These are phyloP conservation scores for Lyophyllum atratum DNA, from an alignment of 768 basidiomycete species.

Conservation along the genomic window DNA sequence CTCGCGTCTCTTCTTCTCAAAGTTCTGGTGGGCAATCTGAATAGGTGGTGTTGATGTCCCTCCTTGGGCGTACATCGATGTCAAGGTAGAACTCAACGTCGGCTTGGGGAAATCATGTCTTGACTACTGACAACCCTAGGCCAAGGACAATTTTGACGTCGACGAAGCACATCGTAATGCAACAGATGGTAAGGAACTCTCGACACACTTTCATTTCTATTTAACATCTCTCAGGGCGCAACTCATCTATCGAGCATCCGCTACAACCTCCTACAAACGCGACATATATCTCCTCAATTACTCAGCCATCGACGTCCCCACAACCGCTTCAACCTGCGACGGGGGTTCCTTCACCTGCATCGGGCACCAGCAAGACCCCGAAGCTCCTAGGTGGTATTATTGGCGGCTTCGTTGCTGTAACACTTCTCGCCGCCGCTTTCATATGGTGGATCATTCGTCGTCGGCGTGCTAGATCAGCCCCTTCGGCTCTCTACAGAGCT, in stretches of 20 bases:
- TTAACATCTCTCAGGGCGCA: too few species aligned
- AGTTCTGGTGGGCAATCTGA: background rate
- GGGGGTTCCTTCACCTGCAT: background rate
- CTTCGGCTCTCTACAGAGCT: conserved; percentile 23
- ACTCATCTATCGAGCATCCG: background rate
- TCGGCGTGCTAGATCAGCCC: conserved; percentile 22
- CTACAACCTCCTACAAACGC: background rate
- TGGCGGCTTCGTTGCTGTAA: conserved; percentile 38
- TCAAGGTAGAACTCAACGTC: background rate
- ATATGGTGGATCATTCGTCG: conserved; percentile 23
- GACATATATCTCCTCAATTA: background rate
- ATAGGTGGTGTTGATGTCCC: background rate
- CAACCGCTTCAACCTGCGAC: background rate
- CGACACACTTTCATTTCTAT: background rate
- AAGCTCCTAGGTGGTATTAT: conserved; percentile 49
- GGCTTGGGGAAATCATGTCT: background rate
- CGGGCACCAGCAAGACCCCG: background rate
- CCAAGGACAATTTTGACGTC: background rate
- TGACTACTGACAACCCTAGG: background rate
- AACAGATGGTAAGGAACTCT: background rate
- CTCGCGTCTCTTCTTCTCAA: background rate
- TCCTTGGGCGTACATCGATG: background rate
- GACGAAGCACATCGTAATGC: background rate
- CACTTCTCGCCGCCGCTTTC: conserved; percentile 25
- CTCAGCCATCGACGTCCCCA: background rate